Conservation (phyloP, 2,329 filamentous ascomycete genomes). For the Westerdykella sp. region DNA sequence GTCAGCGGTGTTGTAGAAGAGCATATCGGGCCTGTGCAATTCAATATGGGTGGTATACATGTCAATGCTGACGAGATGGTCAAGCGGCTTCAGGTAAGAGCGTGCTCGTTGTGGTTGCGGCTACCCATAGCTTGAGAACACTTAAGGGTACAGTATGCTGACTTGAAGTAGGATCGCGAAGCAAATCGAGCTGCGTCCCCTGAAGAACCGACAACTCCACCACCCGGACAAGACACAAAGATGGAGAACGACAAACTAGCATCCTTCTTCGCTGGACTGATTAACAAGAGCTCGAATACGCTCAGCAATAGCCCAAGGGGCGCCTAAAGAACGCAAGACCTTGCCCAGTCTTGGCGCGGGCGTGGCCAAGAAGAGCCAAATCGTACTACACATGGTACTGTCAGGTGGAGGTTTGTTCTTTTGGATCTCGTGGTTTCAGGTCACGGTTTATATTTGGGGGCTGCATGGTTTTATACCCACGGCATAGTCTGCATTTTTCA, state of each 20-base stretch:
- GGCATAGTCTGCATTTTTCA: slow-evolving; percentile 10
- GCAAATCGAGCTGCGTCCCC: slow-evolving; percentile 26
- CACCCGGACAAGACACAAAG: slow-evolving; percentile 25
- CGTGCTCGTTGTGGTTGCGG: too few relatives aligned
- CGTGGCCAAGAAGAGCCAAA: too few relatives aligned
- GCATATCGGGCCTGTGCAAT: slow-evolving; percentile 90
- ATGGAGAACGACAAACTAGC: slow-evolving; percentile 37
- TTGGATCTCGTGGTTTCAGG: too few relatives aligned
- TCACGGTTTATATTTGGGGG: slow-evolving; percentile 3
- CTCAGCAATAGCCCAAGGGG: slow-evolving; percentile 22
- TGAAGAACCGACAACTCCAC: slow-evolving; percentile 17
- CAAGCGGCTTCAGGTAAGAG: slow-evolving; percentile 68
- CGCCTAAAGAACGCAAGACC: slow-evolving; percentile 4
- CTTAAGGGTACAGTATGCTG: slow-evolving; percentile 4
- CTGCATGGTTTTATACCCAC: slow-evolving; percentile 20
- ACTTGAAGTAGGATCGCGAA: slow-evolving; percentile 31
- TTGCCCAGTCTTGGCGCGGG: background rate
- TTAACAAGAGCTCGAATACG: slow-evolving; percentile 23
- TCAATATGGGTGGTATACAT: slow-evolving; percentile 97
- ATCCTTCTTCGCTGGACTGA: slow-evolving; percentile 36
- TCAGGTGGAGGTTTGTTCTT: too few relatives aligned
- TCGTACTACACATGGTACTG: too few relatives aligned
- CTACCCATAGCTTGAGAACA: background rate
- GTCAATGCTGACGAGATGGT: slow-evolving; percentile 93
- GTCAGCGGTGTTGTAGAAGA: slow-evolving; percentile 37